These are phyloP conservation scores for Thermomyces lanuginosus DNA, from an alignment of 2,329 filamentous ascomycete genomes.

Conservation along the genomic window DNA sequence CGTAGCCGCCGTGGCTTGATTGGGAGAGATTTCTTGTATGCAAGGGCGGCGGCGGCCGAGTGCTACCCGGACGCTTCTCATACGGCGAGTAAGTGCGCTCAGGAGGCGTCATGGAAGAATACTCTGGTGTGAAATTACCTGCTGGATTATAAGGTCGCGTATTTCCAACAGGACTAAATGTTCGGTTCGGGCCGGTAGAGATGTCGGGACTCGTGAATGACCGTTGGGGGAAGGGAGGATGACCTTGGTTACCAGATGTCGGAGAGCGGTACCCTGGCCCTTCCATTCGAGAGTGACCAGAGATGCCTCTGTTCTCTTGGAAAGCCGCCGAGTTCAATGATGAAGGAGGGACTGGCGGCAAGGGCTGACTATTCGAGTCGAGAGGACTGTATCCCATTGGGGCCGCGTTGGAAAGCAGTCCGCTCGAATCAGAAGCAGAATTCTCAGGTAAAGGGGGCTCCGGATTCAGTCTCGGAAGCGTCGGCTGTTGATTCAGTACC, in stretches of 20 bases:
- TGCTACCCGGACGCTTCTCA: too few species aligned
- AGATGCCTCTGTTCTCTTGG: slow-evolving; percentile 11
- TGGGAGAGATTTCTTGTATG: too few species aligned
- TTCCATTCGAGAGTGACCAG: slow-evolving; percentile 13
- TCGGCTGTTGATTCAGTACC: slow-evolving; percentile 12
- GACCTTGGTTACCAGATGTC: slow-evolving; percentile 9
- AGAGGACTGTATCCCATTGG: slow-evolving; percentile 21
- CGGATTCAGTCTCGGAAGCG: slow-evolving; percentile 28
- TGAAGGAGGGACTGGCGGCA: slow-evolving; percentile 18
- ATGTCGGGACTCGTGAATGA: slow-evolving; percentile 2
- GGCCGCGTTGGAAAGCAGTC: slow-evolving; percentile 24
- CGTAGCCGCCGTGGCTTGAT: neutral
- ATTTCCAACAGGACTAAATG: too few species aligned
- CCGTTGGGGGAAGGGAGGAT: slow-evolving; percentile 8
- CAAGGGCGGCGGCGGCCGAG: too few species aligned
- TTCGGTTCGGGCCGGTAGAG: neutral
- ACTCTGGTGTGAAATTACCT: neutral
- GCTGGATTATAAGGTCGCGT: too few species aligned
- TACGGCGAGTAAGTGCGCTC: too few species aligned
- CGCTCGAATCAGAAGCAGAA: slow-evolving; percentile 37
- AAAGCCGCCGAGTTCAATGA: slow-evolving; percentile 12
- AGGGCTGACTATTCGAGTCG: slow-evolving; percentile 13
- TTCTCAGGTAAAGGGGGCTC: slow-evolving; percentile 28
- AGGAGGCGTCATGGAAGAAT: too few species aligned
- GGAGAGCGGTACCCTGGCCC: slow-evolving; percentile 9